Evolutionary conservation across 2,329 filamentous ascomycete genomes (phyloP), one percentile per base, ranked within the genome.

Genomic region (Aspergillus brunneoviolaceus): DNA sequence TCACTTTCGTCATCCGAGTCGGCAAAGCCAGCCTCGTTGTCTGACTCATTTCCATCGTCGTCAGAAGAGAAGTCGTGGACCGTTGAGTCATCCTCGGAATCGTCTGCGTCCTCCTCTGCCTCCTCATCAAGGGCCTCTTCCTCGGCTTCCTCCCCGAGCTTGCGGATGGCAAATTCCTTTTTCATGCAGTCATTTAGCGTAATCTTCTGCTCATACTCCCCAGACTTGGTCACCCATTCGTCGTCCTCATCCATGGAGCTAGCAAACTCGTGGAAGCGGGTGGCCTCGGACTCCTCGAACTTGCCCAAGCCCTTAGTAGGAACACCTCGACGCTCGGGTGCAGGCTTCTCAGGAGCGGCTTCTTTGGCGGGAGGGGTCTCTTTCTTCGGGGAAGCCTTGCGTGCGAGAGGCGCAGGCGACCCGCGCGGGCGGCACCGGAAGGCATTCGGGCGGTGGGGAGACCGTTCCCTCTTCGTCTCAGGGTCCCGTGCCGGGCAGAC

Each of bases 151-250:
- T 91, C 89, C 51, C 88, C 94, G 27, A 98, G 79, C 63, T 90
- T 88, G 52, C 94, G 89, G 63, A 99, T 95, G 31, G 87, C 87
- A 63, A 92, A 92, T 77, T 99, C 95, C 76, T 96, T 96, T 73
- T 87, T 84, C 65, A 99, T 82, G 4, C 93, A 96, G 72, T 98
- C 95, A 66, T 89, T 87, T 65, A 99, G 88, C 4, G 93, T 98
- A 45, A 99, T 82, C 70, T 91, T 92, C 53, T 83, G 83, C 58
- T 83, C 83, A 65, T 87, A 81, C 33, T 85, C 84, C 7, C 84
- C 82, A 35, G 85, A 81, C 69, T 91, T 89, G 58, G 89, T 87
- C 31, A 96, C 91, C 95, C 95, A 99, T 69, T 96, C 93, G 60
- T 97, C 93, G 63, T 95, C 90, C 60, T 91, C 87, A 47, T 89